phyloP scores from a whole-genome alignment of 768 basidiomycete species.

The Collybiopsis confluens region DNA sequence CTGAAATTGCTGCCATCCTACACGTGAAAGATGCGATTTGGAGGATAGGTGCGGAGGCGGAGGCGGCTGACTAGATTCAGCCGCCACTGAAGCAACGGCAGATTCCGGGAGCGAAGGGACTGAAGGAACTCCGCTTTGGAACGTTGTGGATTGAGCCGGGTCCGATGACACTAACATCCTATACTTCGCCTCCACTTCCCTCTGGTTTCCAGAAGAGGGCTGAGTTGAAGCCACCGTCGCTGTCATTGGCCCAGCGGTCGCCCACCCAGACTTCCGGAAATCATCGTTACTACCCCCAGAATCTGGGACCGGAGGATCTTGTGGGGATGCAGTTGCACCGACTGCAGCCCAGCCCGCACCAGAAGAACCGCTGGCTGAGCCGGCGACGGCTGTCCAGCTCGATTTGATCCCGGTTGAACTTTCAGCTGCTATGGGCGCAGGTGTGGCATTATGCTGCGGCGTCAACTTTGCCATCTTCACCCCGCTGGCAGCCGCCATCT shows the following conservation, averaged over 20 bases:
- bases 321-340: constrained; percentile 21
- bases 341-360: constrained; percentile 46
- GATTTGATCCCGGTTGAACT: constrained; percentile 15
- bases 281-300: constrained; percentile 22
- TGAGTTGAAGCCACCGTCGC: constrained; percentile 14
- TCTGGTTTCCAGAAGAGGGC: constrained; percentile 7
- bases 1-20: constrained; percentile 60
- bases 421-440: constrained; percentile 15
- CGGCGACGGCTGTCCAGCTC: constrained; percentile 45
- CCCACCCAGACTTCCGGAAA: constrained; percentile 48
- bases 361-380: constrained; percentile 14
- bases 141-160: too few relatives aligned
- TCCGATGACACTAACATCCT: too few relatives aligned
- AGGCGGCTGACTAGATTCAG: background rate
- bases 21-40: constrained; percentile 30
- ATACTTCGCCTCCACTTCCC: constrained; percentile 11
- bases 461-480: constrained; percentile 60
- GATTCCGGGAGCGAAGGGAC: too few relatives aligned
- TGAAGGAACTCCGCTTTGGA: constrained; percentile 11
- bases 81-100: constrained; percentile 7
- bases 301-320: constrained; percentile 29
- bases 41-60: constrained; percentile 5
- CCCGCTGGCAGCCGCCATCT: constrained; percentile 78
- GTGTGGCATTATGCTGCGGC: constrained; percentile 15
- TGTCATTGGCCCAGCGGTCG: constrained; percentile 32